Conservation (phyloP, 176 grass and related monocot genomes). For the Lolium rigidum region DNA sequence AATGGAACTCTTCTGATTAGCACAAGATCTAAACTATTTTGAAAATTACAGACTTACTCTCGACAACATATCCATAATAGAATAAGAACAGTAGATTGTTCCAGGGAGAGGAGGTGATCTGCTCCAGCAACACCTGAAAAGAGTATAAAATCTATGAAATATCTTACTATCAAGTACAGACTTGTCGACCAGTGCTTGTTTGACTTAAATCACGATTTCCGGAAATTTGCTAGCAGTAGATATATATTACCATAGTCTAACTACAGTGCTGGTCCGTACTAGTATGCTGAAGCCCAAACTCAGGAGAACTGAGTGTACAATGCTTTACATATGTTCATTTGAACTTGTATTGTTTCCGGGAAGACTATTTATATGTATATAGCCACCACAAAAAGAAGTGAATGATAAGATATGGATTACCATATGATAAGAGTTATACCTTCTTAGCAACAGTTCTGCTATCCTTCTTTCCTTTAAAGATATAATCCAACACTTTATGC, state of each 20-base stretch:
- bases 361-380: slow-evolving; percentile 23
- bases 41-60: slow-evolving; percentile 71
- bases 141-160: slow-evolving; percentile 36
- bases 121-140: slow-evolving; percentile 83
- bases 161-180: neutral
- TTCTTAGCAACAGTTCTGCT: slow-evolving; percentile 91
- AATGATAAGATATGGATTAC: neutral
- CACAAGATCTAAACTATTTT: neutral
- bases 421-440: slow-evolving; percentile 47
- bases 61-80: slow-evolving; percentile 89
- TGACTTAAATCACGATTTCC: neutral
- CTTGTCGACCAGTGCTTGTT: neutral
- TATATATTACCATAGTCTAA: neutral
- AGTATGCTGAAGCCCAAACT: slow-evolving; percentile 30
- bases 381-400: slow-evolving; percentile 10
- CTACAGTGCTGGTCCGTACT: neutral
- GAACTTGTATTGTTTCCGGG: neutral
- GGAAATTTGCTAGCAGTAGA: neutral
- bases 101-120: slow-evolving; percentile 80
- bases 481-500: slow-evolving; percentile 81
- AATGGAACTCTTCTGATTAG: neutral
- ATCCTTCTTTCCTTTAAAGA: slow-evolving; percentile 93
- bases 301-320: neutral
- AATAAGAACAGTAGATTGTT: slow-evolving; percentile 86
- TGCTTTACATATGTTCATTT: slow-evolving; percentile 7